Base-by-base conservation (phyloP, 169 alveolate species). In the Plasmodium gallinaceum region DNA sequence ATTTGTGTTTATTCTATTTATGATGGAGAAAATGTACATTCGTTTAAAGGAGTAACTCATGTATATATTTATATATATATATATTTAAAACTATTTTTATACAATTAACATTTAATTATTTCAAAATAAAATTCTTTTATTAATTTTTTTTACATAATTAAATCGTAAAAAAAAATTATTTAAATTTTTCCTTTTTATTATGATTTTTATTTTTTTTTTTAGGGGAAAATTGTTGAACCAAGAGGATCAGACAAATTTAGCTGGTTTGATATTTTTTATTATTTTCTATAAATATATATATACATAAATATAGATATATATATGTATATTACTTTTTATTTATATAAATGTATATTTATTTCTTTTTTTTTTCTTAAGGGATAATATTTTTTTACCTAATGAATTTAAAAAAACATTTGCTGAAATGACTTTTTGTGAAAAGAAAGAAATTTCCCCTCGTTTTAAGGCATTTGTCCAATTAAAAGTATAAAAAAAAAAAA, bases 11-110 rank as follows among this genome's bases (percentile, higher is more conserved):
- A 80, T 51, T 80, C 90, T 18, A 46, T 68, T 51, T 80, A 52
- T 71, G 83, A 80, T 42, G 90, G 90, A 10, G 37, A 48, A 43
- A 16, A 65, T 7, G 14, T 66, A 48, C 32, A 32, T n/a, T 80
- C 90, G 18, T 80, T 80, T 42, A 43, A 80, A 45, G 90, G 90
- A 26, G 51, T 68, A 20, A 80, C 90, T n/a, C 69, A 80, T 43
- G 90, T 80, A 80, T 37, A 14, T n/a, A 7, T n/a, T n/a, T 57
- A 80, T 43, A 80, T 80, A 80, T 37, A 14, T n/a, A 7, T n/a
- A 51, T 7, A 51, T 7, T 51, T n/a, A 9, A 51, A 51, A 9
- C 39, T 32, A 32, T 32, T 32, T 32, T 32, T 32, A 32, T 32
- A 32, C 39, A 32, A 32, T 32, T 32, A 1, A 32, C 4, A 2